Conservation (phyloP, 257 asterid genomes). For the Penstemon barbatus region DNA sequence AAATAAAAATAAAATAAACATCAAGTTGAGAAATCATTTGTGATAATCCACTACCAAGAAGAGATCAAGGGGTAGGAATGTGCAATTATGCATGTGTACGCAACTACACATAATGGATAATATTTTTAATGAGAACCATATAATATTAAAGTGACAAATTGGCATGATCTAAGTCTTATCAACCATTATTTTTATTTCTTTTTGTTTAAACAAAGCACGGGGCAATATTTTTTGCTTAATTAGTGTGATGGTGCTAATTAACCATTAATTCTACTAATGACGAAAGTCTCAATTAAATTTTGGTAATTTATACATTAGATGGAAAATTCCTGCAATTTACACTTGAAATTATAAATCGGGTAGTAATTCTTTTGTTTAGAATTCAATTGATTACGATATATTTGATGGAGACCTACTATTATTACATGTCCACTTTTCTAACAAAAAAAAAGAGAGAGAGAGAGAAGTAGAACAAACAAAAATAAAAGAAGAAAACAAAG, state of each 20-base stretch:
- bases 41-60: constrained; percentile 23
- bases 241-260: constrained; percentile 6
- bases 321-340: neutral
- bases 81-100: constrained; percentile 27
- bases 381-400: neutral
- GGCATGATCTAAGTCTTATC: neutral
- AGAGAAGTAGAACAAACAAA: neutral
- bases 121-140: constrained; percentile 20
- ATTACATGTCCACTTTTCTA: too few species aligned
- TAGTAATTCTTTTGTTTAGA: neutral
- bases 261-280: neutral
- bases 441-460: neutral
- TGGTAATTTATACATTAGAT: too few species aligned
- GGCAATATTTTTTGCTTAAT: constrained; percentile 1
- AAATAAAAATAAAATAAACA: neutral
- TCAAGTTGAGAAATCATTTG: constrained; percentile 10
- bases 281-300: neutral
- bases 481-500: neutral
- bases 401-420: too few species aligned
- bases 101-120: constrained; percentile 28
- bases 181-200: neutral
- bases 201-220: neutral
- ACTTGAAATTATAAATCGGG: too few species aligned
- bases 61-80: constrained; percentile 21
- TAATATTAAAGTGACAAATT: neutral